A percentile compares a stretch with the other conserved stretches of the same genome.
Conservation (phyloP, 1,284 basidiomycete genomes). For the Malassezia nana region DNA sequence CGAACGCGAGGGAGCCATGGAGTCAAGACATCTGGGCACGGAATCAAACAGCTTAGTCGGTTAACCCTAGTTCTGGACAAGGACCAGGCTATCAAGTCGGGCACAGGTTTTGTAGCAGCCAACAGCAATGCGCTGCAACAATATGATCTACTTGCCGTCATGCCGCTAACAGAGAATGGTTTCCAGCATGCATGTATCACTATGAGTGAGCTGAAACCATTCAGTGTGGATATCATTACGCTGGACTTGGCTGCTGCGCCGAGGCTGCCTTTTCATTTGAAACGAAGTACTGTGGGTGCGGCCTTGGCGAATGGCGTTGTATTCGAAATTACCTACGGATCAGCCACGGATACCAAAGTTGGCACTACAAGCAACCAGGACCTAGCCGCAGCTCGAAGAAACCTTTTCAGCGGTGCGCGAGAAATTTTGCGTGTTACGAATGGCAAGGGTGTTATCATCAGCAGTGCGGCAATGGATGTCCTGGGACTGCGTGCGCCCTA, state of each 20-base stretch:
- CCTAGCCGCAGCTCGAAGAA: slow-evolving; percentile 23
- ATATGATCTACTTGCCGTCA: slow-evolving; percentile 67
- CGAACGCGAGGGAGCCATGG: slow-evolving; percentile 13
- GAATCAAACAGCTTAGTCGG: slow-evolving; percentile 37
- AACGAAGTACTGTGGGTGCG: slow-evolving; percentile 67
- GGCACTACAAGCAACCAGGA: slow-evolving; percentile 6
- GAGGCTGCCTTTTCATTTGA: slow-evolving; percentile 67
- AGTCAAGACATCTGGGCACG: neutral
- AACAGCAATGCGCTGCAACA: slow-evolving; percentile 47
- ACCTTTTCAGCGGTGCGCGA: slow-evolving; percentile 36
- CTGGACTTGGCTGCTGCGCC: slow-evolving; percentile 65
- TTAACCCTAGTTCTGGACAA: slow-evolving; percentile 44
- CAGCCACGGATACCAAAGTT: slow-evolving; percentile 11
- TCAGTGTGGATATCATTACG: slow-evolving; percentile 70
- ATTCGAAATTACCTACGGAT: slow-evolving; percentile 65
- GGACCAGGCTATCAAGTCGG: slow-evolving; percentile 28
- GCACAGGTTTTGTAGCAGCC: slow-evolving; percentile 32
- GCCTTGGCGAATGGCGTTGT: slow-evolving; percentile 71
- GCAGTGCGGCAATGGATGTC: slow-evolving; percentile 26
- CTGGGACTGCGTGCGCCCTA: slow-evolving; percentile 34
- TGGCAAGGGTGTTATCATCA: slow-evolving; percentile 42
- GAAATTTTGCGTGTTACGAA: slow-evolving; percentile 40
- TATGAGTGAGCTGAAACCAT: slow-evolving; percentile 64
- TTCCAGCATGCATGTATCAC: slow-evolving; percentile 71
- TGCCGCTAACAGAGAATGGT: slow-evolving; percentile 61